These are phyloP conservation scores for Colletotrichum sp. DNA, from an alignment of 2,329 filamentous ascomycete species.

Conservation along the genomic window DNA sequence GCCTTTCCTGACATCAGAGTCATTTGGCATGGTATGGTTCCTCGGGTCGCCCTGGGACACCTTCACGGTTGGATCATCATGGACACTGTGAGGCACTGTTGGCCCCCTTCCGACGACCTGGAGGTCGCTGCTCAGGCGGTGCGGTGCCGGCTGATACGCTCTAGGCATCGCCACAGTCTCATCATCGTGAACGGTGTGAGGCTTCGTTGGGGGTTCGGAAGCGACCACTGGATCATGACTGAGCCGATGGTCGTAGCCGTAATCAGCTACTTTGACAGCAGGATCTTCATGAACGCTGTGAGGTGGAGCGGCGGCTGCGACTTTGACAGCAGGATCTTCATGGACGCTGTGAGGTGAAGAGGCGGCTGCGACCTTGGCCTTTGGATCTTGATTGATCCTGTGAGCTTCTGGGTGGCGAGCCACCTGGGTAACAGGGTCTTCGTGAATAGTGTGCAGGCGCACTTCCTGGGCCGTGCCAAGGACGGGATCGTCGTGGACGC, in stretches of 20 bases:
- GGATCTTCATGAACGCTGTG: conserved; percentile 1
- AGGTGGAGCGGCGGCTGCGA: background rate
- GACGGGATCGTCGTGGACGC: background rate
- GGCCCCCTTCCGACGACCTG: background rate
- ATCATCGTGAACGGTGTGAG: background rate
- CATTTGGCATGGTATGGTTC: background rate
- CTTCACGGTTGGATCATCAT: background rate
- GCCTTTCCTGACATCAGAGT: background rate
- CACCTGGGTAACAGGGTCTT: background rate
- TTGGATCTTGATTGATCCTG: background rate
- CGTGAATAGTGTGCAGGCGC: background rate
- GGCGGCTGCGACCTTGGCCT: background rate
- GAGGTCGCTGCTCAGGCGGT: background rate
- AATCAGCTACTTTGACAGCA: background rate
- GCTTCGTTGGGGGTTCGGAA: background rate
- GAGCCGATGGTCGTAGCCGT: background rate
- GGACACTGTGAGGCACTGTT: background rate
- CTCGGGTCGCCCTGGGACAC: background rate
- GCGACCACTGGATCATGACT: background rate
- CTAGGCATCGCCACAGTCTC: background rate
- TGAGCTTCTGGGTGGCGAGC: background rate
- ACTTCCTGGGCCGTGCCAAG: conserved; percentile 6
- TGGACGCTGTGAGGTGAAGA: background rate
- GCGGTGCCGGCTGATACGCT: background rate
- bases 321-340: background rate